phyloP scores from a whole-genome alignment of 2,329 filamentous ascomycete species.

The Aspergillus fumigatus region DNA sequence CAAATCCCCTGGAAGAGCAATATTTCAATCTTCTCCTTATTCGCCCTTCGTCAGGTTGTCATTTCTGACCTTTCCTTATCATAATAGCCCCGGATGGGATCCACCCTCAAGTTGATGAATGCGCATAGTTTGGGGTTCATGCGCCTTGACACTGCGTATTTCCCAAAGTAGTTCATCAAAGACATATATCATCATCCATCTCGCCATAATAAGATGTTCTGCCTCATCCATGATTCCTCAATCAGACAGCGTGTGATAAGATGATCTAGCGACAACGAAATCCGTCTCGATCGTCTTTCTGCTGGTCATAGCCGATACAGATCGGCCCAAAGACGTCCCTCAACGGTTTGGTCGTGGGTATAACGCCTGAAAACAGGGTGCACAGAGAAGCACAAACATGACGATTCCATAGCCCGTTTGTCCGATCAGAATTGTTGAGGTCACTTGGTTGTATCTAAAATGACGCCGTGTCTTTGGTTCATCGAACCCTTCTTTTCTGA shows the following conservation, averaged over 20 bases:
- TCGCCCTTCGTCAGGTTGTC: background rate
- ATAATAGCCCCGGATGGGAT: too few species aligned
- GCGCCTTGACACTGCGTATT: background rate
- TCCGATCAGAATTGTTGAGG: background rate
- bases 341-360: too few species aligned
- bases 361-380: too few species aligned
- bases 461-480: background rate
- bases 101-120: background rate
- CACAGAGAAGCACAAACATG: background rate
- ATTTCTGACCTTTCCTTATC: background rate
- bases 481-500: background rate
- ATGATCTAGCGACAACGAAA: too few species aligned
- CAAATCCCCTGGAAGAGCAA: background rate
- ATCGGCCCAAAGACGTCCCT: background rate
- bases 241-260: too few species aligned
- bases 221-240: too few species aligned
- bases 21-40: background rate
- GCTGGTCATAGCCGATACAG: background rate
- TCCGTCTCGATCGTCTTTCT: too few species aligned
- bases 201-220: too few species aligned
- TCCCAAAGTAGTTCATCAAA: background rate
- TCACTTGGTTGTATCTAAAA: background rate
- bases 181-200: background rate
- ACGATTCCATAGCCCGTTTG: background rate
- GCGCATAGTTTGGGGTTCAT: background rate